Conservation (phyloP, 1,139 yeast species). For the Trichomonascaceae sp. region DNA sequence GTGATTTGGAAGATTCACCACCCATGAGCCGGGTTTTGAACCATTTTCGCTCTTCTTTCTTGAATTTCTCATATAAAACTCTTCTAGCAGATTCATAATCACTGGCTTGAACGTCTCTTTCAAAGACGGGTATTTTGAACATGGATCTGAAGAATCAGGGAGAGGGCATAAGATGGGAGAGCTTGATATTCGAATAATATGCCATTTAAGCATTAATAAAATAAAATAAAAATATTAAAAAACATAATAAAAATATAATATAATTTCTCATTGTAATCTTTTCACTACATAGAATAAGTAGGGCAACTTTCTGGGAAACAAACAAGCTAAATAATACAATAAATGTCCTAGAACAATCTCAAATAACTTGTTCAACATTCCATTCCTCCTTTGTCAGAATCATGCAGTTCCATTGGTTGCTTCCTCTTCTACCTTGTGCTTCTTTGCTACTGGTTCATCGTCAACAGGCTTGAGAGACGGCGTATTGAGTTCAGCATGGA, state of each 20-base stretch:
- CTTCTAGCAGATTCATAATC: neutral
- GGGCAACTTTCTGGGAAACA: neutral
- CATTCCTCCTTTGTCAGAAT: neutral
- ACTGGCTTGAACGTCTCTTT: neutral
- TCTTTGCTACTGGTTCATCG: constrained; percentile 24
- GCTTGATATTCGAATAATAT: neutral
- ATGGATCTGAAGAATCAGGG: neutral
- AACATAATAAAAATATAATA: neutral
- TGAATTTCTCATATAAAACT: neutral
- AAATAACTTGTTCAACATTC: too few species aligned
- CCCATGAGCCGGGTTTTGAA: neutral
- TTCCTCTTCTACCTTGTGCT: constrained; percentile 24
- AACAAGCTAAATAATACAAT: too few species aligned
- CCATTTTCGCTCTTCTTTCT: neutral
- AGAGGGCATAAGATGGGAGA: neutral
- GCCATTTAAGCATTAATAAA: too few species aligned
- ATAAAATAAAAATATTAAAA: neutral
- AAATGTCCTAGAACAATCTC: too few species aligned
- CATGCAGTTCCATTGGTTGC: constrained; percentile 7
- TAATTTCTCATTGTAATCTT: neutral
- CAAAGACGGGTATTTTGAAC: neutral
- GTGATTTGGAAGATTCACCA: neutral
- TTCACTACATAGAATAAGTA: neutral
- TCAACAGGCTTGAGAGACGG: constrained; percentile 29
- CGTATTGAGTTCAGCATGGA: constrained; percentile 61